phyloP scores from a whole-genome alignment of 2,329 filamentous ascomycete genomes.

The Neonectria magnoliae region DNA sequence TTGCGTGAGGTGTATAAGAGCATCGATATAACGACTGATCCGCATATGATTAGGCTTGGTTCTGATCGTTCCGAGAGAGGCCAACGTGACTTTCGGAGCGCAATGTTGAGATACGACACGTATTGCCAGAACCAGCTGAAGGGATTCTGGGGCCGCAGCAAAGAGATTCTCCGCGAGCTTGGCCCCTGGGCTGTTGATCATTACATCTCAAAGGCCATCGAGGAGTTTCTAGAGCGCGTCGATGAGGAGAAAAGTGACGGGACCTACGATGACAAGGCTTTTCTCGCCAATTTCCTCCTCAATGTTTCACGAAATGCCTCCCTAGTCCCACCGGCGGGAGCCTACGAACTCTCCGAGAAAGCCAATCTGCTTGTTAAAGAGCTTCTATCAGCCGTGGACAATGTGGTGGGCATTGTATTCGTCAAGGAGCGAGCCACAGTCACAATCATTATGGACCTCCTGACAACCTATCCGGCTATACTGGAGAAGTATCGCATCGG shows the following conservation, averaged over 20 bases:
- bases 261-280: conserved; percentile 63
- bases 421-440: conserved; percentile 71
- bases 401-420: conserved; percentile 72
- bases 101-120: conserved; percentile 58
- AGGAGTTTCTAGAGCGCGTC: conserved; percentile 43
- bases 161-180: conserved; percentile 64
- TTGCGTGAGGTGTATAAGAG: conserved; percentile 53
- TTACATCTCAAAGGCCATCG: conserved; percentile 66
- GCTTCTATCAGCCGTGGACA: conserved; percentile 56
- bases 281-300: conserved; percentile 60
- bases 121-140: conserved; percentile 65
- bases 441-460: conserved; percentile 66
- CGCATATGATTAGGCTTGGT: conserved; percentile 62
- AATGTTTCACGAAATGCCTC: conserved; percentile 42
- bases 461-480: conserved; percentile 62
- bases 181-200: conserved; percentile 76
- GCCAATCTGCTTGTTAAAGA: conserved; percentile 62
- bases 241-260: conserved; percentile 51
- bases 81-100: conserved; percentile 49
- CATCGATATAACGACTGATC: conserved; percentile 70
- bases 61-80: conserved; percentile 54
- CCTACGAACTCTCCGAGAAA: conserved; percentile 64
- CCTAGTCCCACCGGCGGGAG: conserved; percentile 22
- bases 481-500: conserved; percentile 60
- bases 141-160: conserved; percentile 60